Base-by-base conservation (phyloP, 305 asterid species). In the Fraxinus platypoda region DNA sequence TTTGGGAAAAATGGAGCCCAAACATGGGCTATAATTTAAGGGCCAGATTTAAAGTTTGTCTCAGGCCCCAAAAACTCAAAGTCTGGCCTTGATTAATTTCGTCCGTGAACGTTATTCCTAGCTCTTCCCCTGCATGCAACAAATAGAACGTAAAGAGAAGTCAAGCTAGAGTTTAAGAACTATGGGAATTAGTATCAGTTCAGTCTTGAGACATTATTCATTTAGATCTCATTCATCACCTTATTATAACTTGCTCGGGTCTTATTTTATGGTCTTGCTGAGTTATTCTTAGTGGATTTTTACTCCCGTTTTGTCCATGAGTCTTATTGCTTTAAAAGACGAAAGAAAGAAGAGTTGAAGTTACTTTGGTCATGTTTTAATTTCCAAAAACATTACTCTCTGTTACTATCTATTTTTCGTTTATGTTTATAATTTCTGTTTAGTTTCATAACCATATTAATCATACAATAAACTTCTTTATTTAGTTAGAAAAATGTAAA, bases 111-210 rank as follows among this genome's bases (percentile, higher is more conserved):
- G 11, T 2, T 43, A 43, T 12, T 43, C 54, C 17, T 43, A 13
- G 54, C 54, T 43, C 54, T 4, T 6, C n/a, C n/a, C 54, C 12
- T 8, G 17, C 46, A 73, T 28, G 78, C 59, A 49, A 49, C 75
- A 76, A 28, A 49, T 62, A 74, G 70, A 46, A 43, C 72, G 76
- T 31, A 66, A 68, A 25, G 59, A 80, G 41, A 77, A 73, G 59
- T 80, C 81, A 49, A 43, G 46, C 68, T 57, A 38, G 28, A 59
- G 35, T 57, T 62, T 73, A 72, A 62, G 54, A 41, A 41, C 71
- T 62, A 62, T 62, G 13, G 71, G 71, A 62, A 62, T 62, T 21
- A 57, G 28, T 19, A 19, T 31, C 74, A 59, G 21, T 19, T 6
- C 37, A 31, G 5, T 15, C 31, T 31, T 46, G 43, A 46, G 54